Evolutionary conservation across 2,329 filamentous ascomycete genomes (phyloP).

Genomic region (Cytospora piceicola): DNA sequence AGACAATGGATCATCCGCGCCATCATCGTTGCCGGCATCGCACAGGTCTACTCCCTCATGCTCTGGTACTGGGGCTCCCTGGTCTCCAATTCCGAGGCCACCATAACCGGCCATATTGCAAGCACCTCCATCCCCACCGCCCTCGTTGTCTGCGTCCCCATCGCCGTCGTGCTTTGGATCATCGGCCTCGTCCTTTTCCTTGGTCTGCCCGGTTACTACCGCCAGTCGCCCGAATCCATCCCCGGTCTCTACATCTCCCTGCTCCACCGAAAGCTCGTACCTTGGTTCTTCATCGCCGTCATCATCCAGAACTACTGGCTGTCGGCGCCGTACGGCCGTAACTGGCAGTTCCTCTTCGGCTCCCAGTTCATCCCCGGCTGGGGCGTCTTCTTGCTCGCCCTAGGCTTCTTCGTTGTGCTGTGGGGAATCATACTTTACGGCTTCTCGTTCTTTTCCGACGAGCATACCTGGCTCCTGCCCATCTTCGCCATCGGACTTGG

Average conservation of each 20-base stretch:
- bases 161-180: constrained; percentile 60
- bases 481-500: constrained; percentile 70
- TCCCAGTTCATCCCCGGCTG: constrained; percentile 60
- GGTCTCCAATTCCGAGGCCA: constrained; percentile 50
- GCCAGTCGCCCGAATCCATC: constrained; percentile 64
- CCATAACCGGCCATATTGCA: constrained; percentile 46
- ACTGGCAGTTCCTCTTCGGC: constrained; percentile 67
- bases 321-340: constrained; percentile 67
- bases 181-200: constrained; percentile 60
- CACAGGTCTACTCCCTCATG: constrained; percentile 66
- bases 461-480: constrained; percentile 69
- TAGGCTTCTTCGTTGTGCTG: constrained; percentile 57
- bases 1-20: constrained; percentile 71
- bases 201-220: constrained; percentile 70
- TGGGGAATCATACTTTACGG: constrained; percentile 58
- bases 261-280: constrained; percentile 64
- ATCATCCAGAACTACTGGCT: constrained; percentile 71
- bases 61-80: constrained; percentile 70
- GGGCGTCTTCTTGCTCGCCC: constrained; percentile 59
- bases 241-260: constrained; percentile 68
- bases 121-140: constrained; percentile 37
- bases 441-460: constrained; percentile 59
- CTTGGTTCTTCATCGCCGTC: constrained; percentile 70
- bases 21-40: constrained; percentile 67
- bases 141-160: constrained; percentile 58